phyloP scores from a whole-genome alignment of 306 rosid species.

The Cicer yamashitae region DNA sequence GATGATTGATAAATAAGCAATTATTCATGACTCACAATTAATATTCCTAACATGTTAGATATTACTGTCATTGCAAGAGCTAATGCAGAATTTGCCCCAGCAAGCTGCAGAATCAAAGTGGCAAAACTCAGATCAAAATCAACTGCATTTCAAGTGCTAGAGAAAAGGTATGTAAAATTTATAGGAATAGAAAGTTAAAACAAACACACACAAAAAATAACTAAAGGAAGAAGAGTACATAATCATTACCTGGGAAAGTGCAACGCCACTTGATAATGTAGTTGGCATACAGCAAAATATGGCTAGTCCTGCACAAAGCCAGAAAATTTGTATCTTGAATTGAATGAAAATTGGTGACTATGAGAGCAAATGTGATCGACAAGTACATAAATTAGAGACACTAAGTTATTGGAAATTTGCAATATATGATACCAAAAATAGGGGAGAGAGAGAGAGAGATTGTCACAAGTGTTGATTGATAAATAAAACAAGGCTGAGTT shows the following conservation, averaged over 20 bases:
- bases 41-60: conserved; percentile 86
- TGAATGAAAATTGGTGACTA: conserved; percentile 23
- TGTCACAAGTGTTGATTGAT: too few species aligned
- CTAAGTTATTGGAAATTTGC: neutral
- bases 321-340: conserved; percentile 41
- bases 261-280: conserved; percentile 95
- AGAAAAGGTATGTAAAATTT: conserved; percentile 22
- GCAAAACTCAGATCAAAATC: conserved; percentile 40
- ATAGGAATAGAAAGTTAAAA: conserved; percentile 1
- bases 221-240: neutral
- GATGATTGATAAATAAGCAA: conserved; percentile 29
- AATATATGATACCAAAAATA: conserved; percentile 14
- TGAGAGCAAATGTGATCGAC: conserved; percentile 36
- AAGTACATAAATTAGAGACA: conserved; percentile 19
- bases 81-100: conserved; percentile 91
- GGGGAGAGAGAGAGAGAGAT: conserved; percentile 17
- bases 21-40: conserved; percentile 68
- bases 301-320: conserved; percentile 73
- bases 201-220: neutral
- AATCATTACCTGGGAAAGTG: conserved; percentile 82
- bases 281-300: conserved; percentile 96
- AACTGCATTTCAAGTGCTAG: conserved; percentile 16
- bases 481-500: too few species aligned
- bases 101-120: conserved; percentile 71
- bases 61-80: conserved; percentile 95